Percentiles rank a stretch among this genome's conserved stretches.
phyloP scores from a whole-genome alignment of 306 rosid genomes.

The Vigna radiata region DNA sequence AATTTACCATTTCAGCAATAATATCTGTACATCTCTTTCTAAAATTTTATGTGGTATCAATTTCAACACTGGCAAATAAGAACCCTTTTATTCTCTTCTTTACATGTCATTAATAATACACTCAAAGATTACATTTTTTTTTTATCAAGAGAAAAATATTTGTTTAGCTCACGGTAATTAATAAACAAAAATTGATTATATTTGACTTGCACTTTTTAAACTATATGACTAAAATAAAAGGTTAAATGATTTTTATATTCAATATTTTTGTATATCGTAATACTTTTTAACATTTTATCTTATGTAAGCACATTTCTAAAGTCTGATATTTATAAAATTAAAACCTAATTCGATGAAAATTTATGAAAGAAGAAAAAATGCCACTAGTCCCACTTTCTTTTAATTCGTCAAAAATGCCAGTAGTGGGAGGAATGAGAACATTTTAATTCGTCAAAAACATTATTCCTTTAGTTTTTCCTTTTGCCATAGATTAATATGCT shows the following conservation, averaged over 20 bases:
- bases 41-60: neutral
- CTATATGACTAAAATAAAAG: neutral
- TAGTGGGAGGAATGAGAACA: conserved; percentile 24
- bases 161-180: neutral
- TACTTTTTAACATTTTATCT: neutral
- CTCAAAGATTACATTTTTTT: neutral
- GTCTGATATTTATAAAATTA: neutral
- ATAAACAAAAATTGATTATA: neutral
- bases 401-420: conserved; percentile 22
- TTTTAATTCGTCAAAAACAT: conserved; percentile 19
- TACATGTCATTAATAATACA: neutral
- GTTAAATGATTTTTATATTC: neutral
- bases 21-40: neutral
- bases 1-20: neutral
- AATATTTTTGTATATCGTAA: neutral
- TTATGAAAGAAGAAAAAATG: neutral
- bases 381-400: conserved; percentile 24
- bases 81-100: neutral
- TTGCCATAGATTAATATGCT: conserved; percentile 11
- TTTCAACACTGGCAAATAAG: neutral
- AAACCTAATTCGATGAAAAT: neutral
- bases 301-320: neutral
- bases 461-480: conserved; percentile 18
- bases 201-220: neutral
- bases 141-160: neutral